A percentile compares a stretch with the other conserved stretches of the same genome.
phyloP scores from a whole-genome alignment of 2,329 filamentous ascomycete species.

The Aspergillus calidoustus region DNA sequence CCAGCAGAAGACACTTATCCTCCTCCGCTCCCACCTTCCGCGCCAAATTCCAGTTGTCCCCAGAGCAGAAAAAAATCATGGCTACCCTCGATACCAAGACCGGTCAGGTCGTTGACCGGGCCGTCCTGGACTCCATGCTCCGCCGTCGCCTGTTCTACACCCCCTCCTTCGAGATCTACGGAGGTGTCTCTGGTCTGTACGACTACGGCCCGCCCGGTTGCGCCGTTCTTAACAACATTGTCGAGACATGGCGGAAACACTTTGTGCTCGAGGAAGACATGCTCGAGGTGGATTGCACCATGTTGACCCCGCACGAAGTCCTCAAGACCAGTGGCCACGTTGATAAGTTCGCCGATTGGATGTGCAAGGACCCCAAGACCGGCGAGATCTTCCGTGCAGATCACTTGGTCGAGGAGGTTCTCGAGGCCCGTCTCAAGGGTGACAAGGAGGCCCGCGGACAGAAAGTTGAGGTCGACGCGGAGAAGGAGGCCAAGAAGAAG shows the following conservation, averaged over 20 bases:
- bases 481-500: conserved; percentile 87
- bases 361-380: conserved; percentile 98
- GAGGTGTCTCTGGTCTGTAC: conserved; percentile 84
- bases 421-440: conserved; percentile 84
- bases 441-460: conserved; percentile 91
- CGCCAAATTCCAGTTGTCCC: conserved; percentile 32
- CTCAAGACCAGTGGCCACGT: conserved; percentile 97
- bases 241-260: conserved; percentile 90
- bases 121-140: conserved; percentile 80
- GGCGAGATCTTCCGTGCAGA: conserved; percentile 96
- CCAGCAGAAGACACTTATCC: conserved; percentile 43
- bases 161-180: conserved; percentile 94
- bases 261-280: conserved; percentile 93
- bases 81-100: conserved; percentile 75
- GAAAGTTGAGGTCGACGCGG: conserved; percentile 68
- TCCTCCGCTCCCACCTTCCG: conserved; percentile 40
- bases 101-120: conserved; percentile 86
- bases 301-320: conserved; percentile 89
- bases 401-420: conserved; percentile 92
- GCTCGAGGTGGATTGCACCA: conserved; percentile 93
- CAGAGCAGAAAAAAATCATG: conserved; percentile 52
- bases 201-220: conserved; percentile 92
- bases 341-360: conserved; percentile 97
- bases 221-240: conserved; percentile 82
- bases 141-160: conserved; percentile 92